Evolutionary conservation across 1,284 basidiomycete species (phyloP).

Genomic region (Rugosomyces carneus): DNA sequence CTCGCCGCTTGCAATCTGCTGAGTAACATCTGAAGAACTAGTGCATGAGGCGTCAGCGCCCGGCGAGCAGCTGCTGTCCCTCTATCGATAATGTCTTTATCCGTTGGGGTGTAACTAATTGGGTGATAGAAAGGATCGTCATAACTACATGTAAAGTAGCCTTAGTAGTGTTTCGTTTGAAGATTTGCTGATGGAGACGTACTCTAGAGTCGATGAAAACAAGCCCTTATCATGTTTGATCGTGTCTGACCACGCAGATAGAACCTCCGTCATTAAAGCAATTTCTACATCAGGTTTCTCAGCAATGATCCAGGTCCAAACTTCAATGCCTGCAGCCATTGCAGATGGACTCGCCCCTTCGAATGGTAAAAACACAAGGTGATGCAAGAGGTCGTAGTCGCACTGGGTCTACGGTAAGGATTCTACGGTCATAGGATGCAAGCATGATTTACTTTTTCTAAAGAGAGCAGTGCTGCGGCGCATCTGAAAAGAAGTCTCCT

Average conservation of each 20-base stretch:
- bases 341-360: conserved; percentile 85
- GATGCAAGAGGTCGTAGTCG: conserved; percentile 84
- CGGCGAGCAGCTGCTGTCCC: conserved; percentile 67
- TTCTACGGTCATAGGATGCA: not conserved
- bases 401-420: conserved; percentile 39
- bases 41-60: conserved; percentile 76
- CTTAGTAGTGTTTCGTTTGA: conserved; percentile 10
- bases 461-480: conserved; percentile 72
- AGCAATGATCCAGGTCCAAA: conserved; percentile 96
- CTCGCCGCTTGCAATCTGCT: conserved; percentile 92
- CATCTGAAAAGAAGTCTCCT: conserved; percentile 85
- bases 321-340: conserved; percentile 83
- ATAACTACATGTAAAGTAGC: conserved; percentile 43
- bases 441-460: conserved; percentile 48
- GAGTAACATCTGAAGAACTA: conserved; percentile 86
- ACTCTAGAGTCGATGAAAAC: conserved; percentile 81
- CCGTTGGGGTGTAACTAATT: conserved; percentile 87
- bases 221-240: conserved; percentile 76
- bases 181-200: conserved; percentile 21
- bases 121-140: conserved; percentile 85
- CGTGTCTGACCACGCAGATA: conserved; percentile 83
- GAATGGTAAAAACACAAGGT: conserved; percentile 86
- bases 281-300: conserved; percentile 74
- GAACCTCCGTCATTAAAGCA: conserved; percentile 79
- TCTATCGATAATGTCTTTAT: conserved; percentile 80